Percentiles rank a stretch among this genome's conserved stretches.
Conservation (phyloP, 1,284 basidiomycete species). For the Irpex sp. region DNA sequence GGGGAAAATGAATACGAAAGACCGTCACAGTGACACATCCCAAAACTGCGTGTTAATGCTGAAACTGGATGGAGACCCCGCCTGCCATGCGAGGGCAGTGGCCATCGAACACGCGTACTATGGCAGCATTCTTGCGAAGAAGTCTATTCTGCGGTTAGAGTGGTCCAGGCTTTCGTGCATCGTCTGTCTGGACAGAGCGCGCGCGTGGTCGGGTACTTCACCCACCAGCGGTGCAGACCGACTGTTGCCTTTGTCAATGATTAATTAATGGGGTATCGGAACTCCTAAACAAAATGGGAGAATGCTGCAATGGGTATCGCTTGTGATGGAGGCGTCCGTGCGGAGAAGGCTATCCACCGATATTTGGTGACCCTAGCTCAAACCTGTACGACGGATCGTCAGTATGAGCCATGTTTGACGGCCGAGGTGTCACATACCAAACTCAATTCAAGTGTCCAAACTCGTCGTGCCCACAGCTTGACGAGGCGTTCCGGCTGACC, state of each 20-base stretch:
- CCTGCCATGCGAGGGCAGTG: background rate
- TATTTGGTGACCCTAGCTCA: background rate
- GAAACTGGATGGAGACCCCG: background rate
- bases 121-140: background rate
- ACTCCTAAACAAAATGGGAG: background rate
- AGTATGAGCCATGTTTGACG: background rate
- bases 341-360: background rate
- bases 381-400: slow-evolving; percentile 1
- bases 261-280: slow-evolving; percentile 4
- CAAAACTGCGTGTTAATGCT: background rate
- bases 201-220: background rate
- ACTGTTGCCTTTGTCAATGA: background rate
- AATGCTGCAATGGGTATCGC: slow-evolving; percentile 3
- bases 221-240: background rate
- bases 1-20: background rate
- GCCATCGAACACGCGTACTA: background rate
- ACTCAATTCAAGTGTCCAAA: slow-evolving; percentile 98
- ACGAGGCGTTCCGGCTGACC: slow-evolving; percentile 52
- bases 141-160: background rate
- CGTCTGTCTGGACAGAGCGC: background rate
- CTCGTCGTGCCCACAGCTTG: slow-evolving; percentile 93
- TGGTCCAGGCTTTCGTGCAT: background rate
- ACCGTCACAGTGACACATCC: background rate
- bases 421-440: slow-evolving; percentile 53
- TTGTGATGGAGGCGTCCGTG: background rate